Evolutionary conservation across 2,329 filamentous ascomycete species (phyloP), one percentile per base, ranked within the genome.

Genomic region (Seiridium unicorne): DNA sequence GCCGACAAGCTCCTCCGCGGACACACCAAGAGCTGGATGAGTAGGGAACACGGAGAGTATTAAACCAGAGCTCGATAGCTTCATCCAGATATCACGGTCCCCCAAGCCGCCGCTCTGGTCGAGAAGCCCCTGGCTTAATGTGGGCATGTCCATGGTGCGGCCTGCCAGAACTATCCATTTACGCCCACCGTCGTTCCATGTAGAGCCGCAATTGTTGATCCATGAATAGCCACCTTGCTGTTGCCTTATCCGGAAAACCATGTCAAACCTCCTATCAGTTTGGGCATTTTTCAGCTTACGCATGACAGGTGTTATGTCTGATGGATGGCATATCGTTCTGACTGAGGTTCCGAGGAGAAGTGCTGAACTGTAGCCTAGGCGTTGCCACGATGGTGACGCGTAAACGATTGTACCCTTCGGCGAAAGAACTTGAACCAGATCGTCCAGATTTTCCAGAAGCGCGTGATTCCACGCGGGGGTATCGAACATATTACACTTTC

Each of bases 401-500:
- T 96, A 97, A 36, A 96, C 81, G 69, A 97, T 96, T 3, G 95
- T 80, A 0, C 92, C 92, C 69, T 96, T 96, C 44, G 95, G 80
- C 0, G 93, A 96, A 36, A 97, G 77, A 0, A 97, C 92, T 69
- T 96, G 92, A 4, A 97, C 88, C 11, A 97, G 88, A 68, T 96
- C 93, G 70, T 96, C 92, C 1, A 89, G 88, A 67, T 96, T 97
- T 68, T 96, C 93, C 26, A 97, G 79, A 1, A 97, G 77, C 68
- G 96, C 89, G 74, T 94, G 95, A 69, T 96, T 91, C 87, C 90
- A 92, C 44, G 96, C 91, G 65, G 95, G 90, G 44, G 89, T 84
- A 36, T 87, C 85, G 18, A 26, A 96, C 5, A 26, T 35, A 13
- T 32, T 13, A 40, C 6, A 7, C 10, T 18, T 3, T 11, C 4